Conservation (phyloP, 176 grass and related monocot genomes). For the Oryza meridionalis region DNA sequence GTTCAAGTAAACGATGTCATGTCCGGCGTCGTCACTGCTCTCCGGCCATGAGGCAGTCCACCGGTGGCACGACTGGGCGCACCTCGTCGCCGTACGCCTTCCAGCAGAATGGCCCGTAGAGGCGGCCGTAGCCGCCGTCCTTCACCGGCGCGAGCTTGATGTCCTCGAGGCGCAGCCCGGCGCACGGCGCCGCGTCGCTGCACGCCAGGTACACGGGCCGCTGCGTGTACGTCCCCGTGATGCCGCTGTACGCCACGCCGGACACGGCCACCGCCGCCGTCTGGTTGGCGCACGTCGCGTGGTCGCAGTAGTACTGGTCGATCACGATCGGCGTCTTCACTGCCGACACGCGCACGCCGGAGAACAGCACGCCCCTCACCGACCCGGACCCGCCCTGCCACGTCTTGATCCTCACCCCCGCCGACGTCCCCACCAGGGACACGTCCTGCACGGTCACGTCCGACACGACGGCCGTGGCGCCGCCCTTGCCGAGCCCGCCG, state of each 20-base stretch:
- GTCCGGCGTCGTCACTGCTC: background rate
- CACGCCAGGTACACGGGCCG: conserved; percentile 65
- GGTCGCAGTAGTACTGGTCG: conserved; percentile 74
- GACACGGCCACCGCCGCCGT: conserved; percentile 59
- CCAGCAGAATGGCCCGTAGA: conserved; percentile 63
- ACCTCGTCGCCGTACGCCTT: conserved; percentile 50
- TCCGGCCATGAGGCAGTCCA: conserved; percentile 48
- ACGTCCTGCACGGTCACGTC: conserved; percentile 54
- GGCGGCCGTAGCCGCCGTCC: background rate
- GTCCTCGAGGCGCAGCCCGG: conserved; percentile 42
- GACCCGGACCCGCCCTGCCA: conserved; percentile 79
- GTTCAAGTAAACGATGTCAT: too few relatives aligned
- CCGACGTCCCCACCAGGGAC: conserved; percentile 29
- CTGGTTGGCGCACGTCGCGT: conserved; percentile 55
- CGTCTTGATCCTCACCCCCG: conserved; percentile 70
- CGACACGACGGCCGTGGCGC: conserved; percentile 44
- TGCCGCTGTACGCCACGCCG: conserved; percentile 50
- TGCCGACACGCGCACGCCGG: conserved; percentile 44
- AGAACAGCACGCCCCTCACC: conserved; percentile 52
- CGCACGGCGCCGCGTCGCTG: conserved; percentile 63
- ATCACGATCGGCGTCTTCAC: conserved; percentile 67
- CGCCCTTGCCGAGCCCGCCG: conserved; percentile 66
- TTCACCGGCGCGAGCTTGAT: conserved; percentile 43
- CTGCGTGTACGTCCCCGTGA: conserved; percentile 62
- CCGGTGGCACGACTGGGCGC: conserved; percentile 43